A percentile compares a stretch with the other conserved stretches of the same genome.
These are phyloP conservation scores for Articulospora tetracladia DNA, from an alignment of 495 filamentous ascomycete species.

Conservation along the genomic window DNA sequence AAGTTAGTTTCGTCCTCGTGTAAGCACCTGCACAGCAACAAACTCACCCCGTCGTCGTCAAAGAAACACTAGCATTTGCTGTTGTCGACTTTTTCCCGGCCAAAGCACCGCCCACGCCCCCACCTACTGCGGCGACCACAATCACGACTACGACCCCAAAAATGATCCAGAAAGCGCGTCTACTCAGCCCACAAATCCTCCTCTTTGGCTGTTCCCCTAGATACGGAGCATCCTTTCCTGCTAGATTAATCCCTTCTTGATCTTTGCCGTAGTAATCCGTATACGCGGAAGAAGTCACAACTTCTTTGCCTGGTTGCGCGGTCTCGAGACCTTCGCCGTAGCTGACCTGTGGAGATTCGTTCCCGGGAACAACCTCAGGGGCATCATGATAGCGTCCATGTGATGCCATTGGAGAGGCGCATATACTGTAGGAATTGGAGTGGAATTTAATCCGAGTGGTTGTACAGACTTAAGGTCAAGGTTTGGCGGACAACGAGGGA, in stretches of 20 bases:
- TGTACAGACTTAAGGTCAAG: too few relatives aligned
- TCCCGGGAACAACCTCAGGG: background rate
- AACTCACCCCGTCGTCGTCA: background rate
- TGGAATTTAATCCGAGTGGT: too few relatives aligned
- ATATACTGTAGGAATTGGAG: too few relatives aligned
- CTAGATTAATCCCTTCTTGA: background rate
- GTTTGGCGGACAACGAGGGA: background rate
- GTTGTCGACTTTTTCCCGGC: background rate
- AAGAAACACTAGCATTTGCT: background rate
- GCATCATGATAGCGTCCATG: background rate
- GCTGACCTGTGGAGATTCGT: background rate
- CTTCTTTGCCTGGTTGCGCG: background rate
- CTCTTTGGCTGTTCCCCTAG: background rate
- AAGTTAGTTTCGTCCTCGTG: background rate
- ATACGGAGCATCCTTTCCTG: too few relatives aligned
- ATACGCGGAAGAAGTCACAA: background rate
- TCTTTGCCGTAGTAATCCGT: background rate
- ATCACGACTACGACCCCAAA: background rate
- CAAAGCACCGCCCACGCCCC: background rate
- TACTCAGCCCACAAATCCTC: background rate
- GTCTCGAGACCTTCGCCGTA: background rate
- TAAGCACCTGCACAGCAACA: background rate
- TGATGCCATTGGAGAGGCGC: background rate
- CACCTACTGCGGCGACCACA: background rate
- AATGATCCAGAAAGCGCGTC: background rate